These are phyloP conservation scores for Plasmodium vinckei DNA, from an alignment of 169 alveolate species.

Conservation along the genomic window DNA sequence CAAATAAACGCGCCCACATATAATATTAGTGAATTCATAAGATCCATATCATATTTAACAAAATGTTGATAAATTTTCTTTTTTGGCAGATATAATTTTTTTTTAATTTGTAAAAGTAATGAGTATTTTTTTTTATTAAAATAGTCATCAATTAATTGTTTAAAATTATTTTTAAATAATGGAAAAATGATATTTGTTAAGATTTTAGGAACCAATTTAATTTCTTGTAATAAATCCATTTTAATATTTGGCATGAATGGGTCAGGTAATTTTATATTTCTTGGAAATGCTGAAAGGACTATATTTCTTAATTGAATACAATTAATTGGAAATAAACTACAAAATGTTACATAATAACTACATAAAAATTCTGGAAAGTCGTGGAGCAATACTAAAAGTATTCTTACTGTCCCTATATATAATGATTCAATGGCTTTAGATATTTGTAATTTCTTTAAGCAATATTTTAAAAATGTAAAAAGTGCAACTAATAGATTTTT, in stretches of 20 bases:
- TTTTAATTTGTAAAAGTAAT: slow-evolving; percentile 42
- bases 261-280: slow-evolving; percentile 93
- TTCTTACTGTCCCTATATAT: slow-evolving; percentile 84
- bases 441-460: slow-evolving; percentile 76
- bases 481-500: slow-evolving; percentile 83
- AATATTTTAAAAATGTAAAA: slow-evolving; percentile 80
- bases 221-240: slow-evolving; percentile 92
- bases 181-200: slow-evolving; percentile 74
- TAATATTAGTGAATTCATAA: slow-evolving; percentile 54
- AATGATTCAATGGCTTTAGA: slow-evolving; percentile 76
- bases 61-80: slow-evolving; percentile 46
- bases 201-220: slow-evolving; percentile 89
- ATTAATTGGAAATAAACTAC: slow-evolving; percentile 93
- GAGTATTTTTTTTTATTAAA: slow-evolving; percentile 80
- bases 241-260: slow-evolving; percentile 92
- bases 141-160: slow-evolving; percentile 77
- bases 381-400: slow-evolving; percentile 92
- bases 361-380: slow-evolving; percentile 98
- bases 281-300: slow-evolving; percentile 96
- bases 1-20: slow-evolving; percentile 71
- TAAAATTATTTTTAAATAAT: slow-evolving; percentile 75
- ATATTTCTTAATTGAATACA: slow-evolving; percentile 95
- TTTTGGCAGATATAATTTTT: slow-evolving; percentile 46
- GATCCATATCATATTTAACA: slow-evolving; percentile 53
- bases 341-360: slow-evolving; percentile 93